These are phyloP conservation scores for Allium cepa DNA, from an alignment of 106 monocot species.

Conservation along the genomic window DNA sequence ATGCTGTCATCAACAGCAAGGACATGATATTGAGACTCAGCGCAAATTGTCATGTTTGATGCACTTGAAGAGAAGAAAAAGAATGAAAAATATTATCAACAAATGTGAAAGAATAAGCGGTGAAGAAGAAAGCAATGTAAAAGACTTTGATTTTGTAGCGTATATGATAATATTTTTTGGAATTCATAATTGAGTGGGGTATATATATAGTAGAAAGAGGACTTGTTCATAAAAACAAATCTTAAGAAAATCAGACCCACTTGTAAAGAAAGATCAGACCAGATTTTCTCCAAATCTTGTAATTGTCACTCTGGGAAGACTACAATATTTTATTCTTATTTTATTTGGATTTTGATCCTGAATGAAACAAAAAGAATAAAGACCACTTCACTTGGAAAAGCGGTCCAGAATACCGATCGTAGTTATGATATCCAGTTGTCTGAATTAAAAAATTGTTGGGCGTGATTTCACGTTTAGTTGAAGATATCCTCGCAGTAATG, in stretches of 20 bases:
- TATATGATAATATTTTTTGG: neutral
- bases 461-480: no score
- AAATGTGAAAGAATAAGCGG: neutral
- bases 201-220: conserved; percentile 1
- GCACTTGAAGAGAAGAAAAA: neutral
- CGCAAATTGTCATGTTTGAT: conserved; percentile 10
- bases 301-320: no score
- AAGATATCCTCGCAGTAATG: no score
- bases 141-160: neutral
- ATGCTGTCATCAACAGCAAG: conserved; percentile 90
- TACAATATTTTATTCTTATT: no score
- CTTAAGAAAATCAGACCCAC: conserved; percentile 8
- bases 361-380: no score
- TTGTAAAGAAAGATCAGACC: conserved; percentile 5
- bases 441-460: no score
- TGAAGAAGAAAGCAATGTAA: neutral
- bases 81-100: neutral
- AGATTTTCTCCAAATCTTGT: conserved; percentile 11
- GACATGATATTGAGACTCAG: conserved; percentile 53
- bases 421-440: no score
- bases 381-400: no score
- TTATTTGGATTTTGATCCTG: no score
- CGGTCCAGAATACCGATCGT: no score
- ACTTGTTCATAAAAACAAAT: conserved; percentile 1
- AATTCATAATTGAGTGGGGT: neutral